These are phyloP conservation scores for Talaromyces marneffei DNA, from an alignment of 2,329 filamentous ascomycete species.

Conservation along the genomic window DNA sequence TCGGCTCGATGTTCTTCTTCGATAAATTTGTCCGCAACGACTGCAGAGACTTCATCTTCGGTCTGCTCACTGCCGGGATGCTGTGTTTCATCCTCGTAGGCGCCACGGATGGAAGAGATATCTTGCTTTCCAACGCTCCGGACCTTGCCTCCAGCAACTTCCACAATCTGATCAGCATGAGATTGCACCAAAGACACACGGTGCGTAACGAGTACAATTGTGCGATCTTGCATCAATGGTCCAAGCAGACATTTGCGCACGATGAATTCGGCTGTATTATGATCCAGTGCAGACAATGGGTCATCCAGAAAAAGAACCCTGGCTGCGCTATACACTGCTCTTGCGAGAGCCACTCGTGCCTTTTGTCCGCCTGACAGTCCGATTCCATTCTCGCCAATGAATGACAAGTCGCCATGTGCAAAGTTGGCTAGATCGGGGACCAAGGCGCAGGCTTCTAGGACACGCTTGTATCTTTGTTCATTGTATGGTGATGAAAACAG, in stretches of 20 bases:
- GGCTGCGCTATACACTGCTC: conserved; percentile 54
- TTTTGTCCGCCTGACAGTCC: conserved; percentile 58
- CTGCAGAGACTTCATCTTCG: conserved; percentile 42
- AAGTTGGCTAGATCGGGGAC: conserved; percentile 57
- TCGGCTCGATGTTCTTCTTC: conserved; percentile 69
- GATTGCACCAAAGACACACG: conserved; percentile 64
- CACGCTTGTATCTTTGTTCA: conserved; percentile 60
- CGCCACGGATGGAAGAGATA: conserved; percentile 38
- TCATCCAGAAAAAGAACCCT: conserved; percentile 54
- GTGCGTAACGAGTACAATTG: conserved; percentile 58
- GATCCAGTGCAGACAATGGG: conserved; percentile 55
- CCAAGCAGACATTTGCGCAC: conserved; percentile 54
- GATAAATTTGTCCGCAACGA: conserved; percentile 67
- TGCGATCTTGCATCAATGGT: conserved; percentile 49
- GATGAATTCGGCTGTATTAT: conserved; percentile 59
- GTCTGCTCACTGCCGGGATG: conserved; percentile 26
- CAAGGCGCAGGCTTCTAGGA: conserved; percentile 60
- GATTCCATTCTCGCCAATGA: conserved; percentile 57
- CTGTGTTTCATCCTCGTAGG: conserved; percentile 22
- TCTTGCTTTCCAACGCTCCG: conserved; percentile 45
- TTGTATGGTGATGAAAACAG: conserved; percentile 63
- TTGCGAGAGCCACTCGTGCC: conserved; percentile 55
- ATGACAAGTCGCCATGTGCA: conserved; percentile 58
- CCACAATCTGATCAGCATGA: conserved; percentile 68
- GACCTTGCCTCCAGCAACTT: conserved; percentile 59